Percentiles rank a stretch among this genome's conserved stretches.
These are phyloP conservation scores for Chrysosporium queenslandicum DNA, from an alignment of 2,329 filamentous ascomycete genomes.

Conservation along the genomic window DNA sequence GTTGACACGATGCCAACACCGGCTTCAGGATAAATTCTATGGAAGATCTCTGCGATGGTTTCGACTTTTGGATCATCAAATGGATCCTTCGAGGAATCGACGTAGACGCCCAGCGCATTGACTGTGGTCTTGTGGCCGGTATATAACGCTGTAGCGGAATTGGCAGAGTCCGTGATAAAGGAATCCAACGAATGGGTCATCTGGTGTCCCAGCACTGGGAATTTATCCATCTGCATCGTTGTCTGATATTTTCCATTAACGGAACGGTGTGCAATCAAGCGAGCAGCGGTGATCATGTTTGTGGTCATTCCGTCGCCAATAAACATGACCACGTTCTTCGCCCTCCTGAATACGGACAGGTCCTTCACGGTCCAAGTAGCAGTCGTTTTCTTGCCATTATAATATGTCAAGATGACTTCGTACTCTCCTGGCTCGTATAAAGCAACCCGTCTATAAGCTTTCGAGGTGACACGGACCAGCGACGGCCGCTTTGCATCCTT, in stretches of 20 bases:
- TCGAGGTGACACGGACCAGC: conserved; percentile 68
- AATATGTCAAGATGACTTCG: conserved; percentile 65
- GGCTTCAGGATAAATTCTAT: conserved; percentile 53
- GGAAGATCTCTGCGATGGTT: conserved; percentile 62
- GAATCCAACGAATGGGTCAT: conserved; percentile 80
- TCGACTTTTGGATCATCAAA: conserved; percentile 84
- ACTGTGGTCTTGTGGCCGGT: conserved; percentile 75
- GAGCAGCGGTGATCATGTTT: conserved; percentile 52
- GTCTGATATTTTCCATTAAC: conserved; percentile 78
- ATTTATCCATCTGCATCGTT: conserved; percentile 66
- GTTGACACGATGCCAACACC: conserved; percentile 61
- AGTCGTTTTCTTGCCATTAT: conserved; percentile 58
- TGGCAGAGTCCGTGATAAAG: conserved; percentile 80
- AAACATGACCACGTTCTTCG: conserved; percentile 79
- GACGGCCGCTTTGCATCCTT: conserved; percentile 58
- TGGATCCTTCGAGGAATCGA: conserved; percentile 59
- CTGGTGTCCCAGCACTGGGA: conserved; percentile 76
- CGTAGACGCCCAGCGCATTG: conserved; percentile 73
- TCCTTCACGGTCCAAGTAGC: conserved; percentile 70
- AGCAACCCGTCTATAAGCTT: conserved; percentile 64
- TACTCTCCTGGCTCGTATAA: conserved; percentile 73
- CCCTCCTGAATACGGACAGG: conserved; percentile 57
- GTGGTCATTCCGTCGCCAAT: conserved; percentile 59
- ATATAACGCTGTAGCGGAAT: conserved; percentile 72
- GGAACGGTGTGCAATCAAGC: conserved; percentile 68